Base-by-base conservation (phyloP, 1,284 basidiomycete genomes). In the Gomphus bonarii region DNA sequence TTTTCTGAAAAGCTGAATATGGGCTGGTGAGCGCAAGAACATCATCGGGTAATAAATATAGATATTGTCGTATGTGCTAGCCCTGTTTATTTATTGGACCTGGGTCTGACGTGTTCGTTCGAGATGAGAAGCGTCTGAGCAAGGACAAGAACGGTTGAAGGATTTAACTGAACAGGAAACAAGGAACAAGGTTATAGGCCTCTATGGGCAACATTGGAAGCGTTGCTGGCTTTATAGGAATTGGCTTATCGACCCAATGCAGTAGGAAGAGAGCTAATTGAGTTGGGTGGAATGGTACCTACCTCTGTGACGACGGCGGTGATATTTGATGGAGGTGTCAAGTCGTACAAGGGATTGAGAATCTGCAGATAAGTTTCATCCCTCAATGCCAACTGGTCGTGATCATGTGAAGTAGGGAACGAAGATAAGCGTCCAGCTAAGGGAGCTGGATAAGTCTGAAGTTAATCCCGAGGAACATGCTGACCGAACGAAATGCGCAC, bases 231-330 rank as follows among this genome's bases (percentile, higher is more conserved):
- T 42, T 18, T 2, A 18, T 33, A 4, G 10, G 31, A 5, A 33
- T 43, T 43, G 30, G 6, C 10, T 33, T 75, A 72, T 62, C 77
- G 75, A 38, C 86, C 87, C 30, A 89, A 72, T 1, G 87, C 85
- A 54, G 85, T 73, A 22, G 87, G 85, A 67, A 90, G 87, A 31
- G 86, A 88, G 64, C 84, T 85, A 61, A 89, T 86, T 61, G 85
- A 87, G 63, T 81, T 91, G 0, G 92, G 90, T 3, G 92, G 92
- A 62, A 95, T 93, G 58, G 94, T 77, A 4, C 92, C 92, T 49
- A 93, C 91, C 72, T 97, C 94, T 5, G 95, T 95, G 59, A 95
- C 93, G 25, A 97, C 91, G n/a, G 89, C 93, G 1, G 94, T 95
- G 62, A 97, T 91, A 66, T 84, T 86, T 22, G 81, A 80, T 0